A percentile compares a stretch with the other conserved stretches of the same genome.
phyloP scores from a whole-genome alignment of 441 rosid species.

The Corymbia calophylla region DNA sequence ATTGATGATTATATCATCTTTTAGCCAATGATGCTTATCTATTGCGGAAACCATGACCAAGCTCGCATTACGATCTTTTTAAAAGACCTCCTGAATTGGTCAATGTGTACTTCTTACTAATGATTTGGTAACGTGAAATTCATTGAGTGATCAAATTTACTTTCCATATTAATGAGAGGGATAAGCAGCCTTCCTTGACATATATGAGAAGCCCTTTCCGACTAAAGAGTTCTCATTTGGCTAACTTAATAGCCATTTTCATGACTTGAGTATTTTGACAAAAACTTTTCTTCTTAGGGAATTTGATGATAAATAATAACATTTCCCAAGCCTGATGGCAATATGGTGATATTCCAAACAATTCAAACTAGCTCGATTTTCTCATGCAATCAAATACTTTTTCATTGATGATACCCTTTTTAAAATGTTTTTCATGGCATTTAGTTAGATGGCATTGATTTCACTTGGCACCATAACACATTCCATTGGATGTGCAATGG shows the following conservation, averaged over 20 bases:
- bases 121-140: neutral
- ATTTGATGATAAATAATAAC: neutral
- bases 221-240: neutral
- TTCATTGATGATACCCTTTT: neutral
- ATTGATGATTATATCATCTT: neutral
- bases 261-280: neutral
- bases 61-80: neutral
- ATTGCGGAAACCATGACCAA: neutral
- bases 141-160: neutral
- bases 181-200: neutral
- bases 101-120: neutral
- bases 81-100: neutral
- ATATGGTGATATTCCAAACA: neutral
- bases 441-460: neutral
- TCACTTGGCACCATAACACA: too few relatives aligned
- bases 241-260: neutral
- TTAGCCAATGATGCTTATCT: neutral
- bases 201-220: neutral
- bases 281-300: neutral
- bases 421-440: neutral
- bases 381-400: neutral
- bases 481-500: too few relatives aligned
- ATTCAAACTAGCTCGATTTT: neutral
- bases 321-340: neutral
- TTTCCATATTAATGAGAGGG: neutral